Conservation (phyloP, 2,329 filamentous ascomycete species). For the Ascosphaera apis region DNA sequence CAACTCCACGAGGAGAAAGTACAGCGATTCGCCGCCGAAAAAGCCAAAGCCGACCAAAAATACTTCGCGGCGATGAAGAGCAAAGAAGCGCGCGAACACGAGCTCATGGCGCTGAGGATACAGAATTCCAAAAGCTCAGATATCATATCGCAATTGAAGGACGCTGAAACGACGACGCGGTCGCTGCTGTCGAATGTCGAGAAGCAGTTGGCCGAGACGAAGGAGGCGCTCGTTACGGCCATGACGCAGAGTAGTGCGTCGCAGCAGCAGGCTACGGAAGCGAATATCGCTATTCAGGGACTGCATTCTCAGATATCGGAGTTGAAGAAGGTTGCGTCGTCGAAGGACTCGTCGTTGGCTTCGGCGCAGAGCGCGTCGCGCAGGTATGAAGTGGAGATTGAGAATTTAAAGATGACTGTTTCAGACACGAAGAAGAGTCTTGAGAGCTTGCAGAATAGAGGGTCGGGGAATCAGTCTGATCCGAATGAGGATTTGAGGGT, state of each 20-base stretch:
- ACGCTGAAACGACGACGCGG: conserved; percentile 57
- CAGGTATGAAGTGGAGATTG: conserved; percentile 46
- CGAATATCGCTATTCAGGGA: conserved; percentile 43
- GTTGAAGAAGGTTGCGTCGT: conserved; percentile 47
- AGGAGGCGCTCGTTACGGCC: conserved; percentile 50
- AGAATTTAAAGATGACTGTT: conserved; percentile 54
- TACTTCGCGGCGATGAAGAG: conserved; percentile 92
- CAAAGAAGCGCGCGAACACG: conserved; percentile 61
- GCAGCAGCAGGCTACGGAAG: conserved; percentile 49
- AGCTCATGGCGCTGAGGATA: conserved; percentile 53
- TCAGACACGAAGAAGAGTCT: conserved; percentile 62
- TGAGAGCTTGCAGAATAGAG: conserved; percentile 68
- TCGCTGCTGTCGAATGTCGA: conserved; percentile 63
- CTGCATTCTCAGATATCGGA: conserved; percentile 55
- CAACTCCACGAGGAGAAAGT: conserved; percentile 55
- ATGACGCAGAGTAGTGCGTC: conserved; percentile 50
- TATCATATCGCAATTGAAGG: conserved; percentile 81
- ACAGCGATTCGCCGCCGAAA: conserved; percentile 54
- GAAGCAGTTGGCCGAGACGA: conserved; percentile 69
- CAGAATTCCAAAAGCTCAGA: conserved; percentile 83
- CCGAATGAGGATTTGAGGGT: conserved; percentile 73
- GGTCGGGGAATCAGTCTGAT: conserved; percentile 54
- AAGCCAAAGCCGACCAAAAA: conserved; percentile 91
- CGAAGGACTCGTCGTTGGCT: conserved; percentile 48
- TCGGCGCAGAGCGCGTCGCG: conserved; percentile 39